phyloP scores from a whole-genome alignment of 306 rosid genomes.

The Abrus precatorius region DNA sequence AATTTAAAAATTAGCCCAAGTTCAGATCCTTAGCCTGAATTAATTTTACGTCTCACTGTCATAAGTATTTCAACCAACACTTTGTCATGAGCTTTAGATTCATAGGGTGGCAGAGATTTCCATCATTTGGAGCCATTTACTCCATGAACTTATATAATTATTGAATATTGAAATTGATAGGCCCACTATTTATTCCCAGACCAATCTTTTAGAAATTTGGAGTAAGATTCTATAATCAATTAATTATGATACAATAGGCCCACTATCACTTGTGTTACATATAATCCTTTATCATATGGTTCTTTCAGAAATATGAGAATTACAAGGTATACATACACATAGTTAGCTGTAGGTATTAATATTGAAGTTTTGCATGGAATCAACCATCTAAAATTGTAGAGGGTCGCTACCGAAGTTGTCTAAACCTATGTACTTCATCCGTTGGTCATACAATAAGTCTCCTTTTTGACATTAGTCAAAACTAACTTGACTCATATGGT shows the following conservation, averaged over 20 bases:
- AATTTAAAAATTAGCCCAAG: neutral
- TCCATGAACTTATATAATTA: slow-evolving; percentile 4
- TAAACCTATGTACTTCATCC: too few species aligned
- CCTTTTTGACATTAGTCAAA: neutral
- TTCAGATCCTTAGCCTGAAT: neutral
- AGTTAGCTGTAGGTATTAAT: too few species aligned
- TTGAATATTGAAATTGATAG: slow-evolving; percentile 36
- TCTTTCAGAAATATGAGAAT: too few species aligned
- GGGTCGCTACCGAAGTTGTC: too few species aligned
- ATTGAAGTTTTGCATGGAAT: neutral
- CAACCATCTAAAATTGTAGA: neutral
- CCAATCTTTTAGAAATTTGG: neutral
- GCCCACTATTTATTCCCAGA: slow-evolving; percentile 38
- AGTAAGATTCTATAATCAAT: neutral
- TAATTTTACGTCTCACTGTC: neutral
- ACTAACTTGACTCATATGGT: neutral
- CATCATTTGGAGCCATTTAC: slow-evolving; percentile 23
- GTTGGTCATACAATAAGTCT: neutral
- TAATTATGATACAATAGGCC: neutral
- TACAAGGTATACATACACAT: too few species aligned
- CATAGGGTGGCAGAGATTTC: neutral
- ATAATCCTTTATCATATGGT: too few species aligned
- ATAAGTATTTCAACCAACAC: slow-evolving; percentile 34
- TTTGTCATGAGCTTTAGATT: slow-evolving; percentile 5
- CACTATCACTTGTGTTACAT: too few species aligned